Base-by-base conservation (phyloP, 208 protist genomes). In the Jaenimonas drosophilae region DNA sequence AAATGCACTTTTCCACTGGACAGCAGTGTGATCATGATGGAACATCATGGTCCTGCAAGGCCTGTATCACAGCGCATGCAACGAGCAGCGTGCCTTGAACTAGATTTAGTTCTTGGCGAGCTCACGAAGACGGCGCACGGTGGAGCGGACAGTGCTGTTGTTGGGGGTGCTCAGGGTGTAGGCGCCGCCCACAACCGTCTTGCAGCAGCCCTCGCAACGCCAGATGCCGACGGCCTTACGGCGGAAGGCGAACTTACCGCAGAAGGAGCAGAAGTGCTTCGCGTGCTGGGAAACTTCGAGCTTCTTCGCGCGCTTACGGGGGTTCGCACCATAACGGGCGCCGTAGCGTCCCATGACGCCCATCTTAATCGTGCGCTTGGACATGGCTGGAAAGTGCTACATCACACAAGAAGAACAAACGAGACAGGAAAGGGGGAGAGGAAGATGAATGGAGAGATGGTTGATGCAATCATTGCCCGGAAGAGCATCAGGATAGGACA, bases 301-400 rank as follows among this genome's bases (percentile, higher is more conserved):
- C 87, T 99, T 99, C 91, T 99, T 99, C 37, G 97, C 86, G 56
- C 96, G 94, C 81, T 99, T 99, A 77, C 97, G 81, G 23, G 98
- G 90, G 60, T 98, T 98, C 57, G 97, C 81, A 96, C 98, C 98
- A 76, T 99, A 99, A 67, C 98, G 91, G 65, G 96, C 96, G 62
- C 96, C 97, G 74, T 99, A 99, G 85, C 98, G 98, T 49, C 98
- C 98, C 75, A 96, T 96, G 63, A 99, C 91, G 66, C 97, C 97
- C 81, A 99, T 98, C 91, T 99, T 99, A 50, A 97, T 95, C 16
- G 98, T 99, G 54, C 96, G 94, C 76, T 98, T 99, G 42, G 91
- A 69, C 96, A 96, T 96, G 48, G 49, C 54, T 31, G 41, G 34
- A 64, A 62, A 6, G 16, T 30, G 54, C 9, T 49, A 37, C 30